These are phyloP conservation scores for Phytopythium boreale DNA, from an alignment of 352 stramenopile genomes.

Conservation along the genomic window DNA sequence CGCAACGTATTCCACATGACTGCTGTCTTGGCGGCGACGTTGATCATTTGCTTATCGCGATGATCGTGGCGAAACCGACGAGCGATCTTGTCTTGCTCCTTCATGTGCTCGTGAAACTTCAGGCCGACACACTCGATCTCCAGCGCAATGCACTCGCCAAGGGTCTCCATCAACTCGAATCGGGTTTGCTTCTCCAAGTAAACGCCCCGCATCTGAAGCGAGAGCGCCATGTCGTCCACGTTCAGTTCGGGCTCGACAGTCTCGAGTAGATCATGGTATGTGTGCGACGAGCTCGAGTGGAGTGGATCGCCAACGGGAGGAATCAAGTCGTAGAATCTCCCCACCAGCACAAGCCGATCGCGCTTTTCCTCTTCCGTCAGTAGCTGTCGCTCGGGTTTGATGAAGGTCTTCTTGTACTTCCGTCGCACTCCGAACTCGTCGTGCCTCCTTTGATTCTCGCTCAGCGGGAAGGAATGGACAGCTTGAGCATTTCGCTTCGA, in stretches of 20 bases:
- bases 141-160: constrained; percentile 54
- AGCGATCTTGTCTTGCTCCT: constrained; percentile 57
- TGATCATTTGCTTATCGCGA: constrained; percentile 32
- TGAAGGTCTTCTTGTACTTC: constrained; percentile 51
- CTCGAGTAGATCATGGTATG: constrained; percentile 42
- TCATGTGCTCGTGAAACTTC: constrained; percentile 66
- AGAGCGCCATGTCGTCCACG: constrained; percentile 58
- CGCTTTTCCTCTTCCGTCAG: constrained; percentile 46
- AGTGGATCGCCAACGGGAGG: constrained; percentile 11
- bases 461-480: constrained; percentile 39
- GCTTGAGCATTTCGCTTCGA: constrained; percentile 64
- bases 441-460: constrained; percentile 27
- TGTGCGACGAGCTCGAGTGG: constrained; percentile 3
- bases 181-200: constrained; percentile 59
- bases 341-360: constrained; percentile 36
- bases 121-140: constrained; percentile 66
- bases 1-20: constrained; percentile 50
- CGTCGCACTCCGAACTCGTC: constrained; percentile 32
- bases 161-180: constrained; percentile 46
- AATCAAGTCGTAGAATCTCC: constrained; percentile 57
- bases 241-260: constrained; percentile 66
- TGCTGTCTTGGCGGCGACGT: constrained; percentile 28
- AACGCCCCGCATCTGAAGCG: constrained; percentile 58
- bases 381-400: constrained; percentile 32
- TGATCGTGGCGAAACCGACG: constrained; percentile 48